A percentile compares a stretch with the other conserved stretches of the same genome.
Evolutionary conservation across 2,329 filamentous ascomycete genomes (phyloP).

Genomic region (Cladobotryum protrusum): DNA sequence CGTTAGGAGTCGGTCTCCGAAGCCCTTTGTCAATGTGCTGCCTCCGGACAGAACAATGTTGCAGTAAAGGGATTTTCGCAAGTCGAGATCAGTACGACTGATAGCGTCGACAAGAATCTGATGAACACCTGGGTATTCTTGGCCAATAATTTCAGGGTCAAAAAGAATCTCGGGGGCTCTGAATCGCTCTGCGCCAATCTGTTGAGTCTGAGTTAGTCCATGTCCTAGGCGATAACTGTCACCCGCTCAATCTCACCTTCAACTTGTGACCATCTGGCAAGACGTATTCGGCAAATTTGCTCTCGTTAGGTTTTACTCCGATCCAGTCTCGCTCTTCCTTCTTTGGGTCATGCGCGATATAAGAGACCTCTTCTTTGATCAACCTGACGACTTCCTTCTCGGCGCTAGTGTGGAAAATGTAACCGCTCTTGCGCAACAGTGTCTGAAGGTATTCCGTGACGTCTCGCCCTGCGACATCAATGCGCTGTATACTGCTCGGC

Average conservation of each 20-base stretch:
- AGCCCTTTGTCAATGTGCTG: slow-evolving; percentile 93
- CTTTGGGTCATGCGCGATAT: slow-evolving; percentile 83
- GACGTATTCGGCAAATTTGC: slow-evolving; percentile 78
- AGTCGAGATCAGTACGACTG: slow-evolving; percentile 87
- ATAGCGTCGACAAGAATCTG: slow-evolving; percentile 98
- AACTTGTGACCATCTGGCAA: slow-evolving; percentile 91
- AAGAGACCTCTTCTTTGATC: slow-evolving; percentile 93
- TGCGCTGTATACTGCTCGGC: slow-evolving; percentile 87
- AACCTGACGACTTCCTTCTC: slow-evolving; percentile 98
- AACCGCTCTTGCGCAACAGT: slow-evolving; percentile 82
- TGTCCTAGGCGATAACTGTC: neutral
- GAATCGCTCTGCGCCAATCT: slow-evolving; percentile 92
- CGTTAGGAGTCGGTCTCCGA: slow-evolving; percentile 83
- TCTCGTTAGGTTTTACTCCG: slow-evolving; percentile 67
- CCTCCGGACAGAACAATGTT: slow-evolving; percentile 97
- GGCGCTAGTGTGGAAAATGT: slow-evolving; percentile 93
- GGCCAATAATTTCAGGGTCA: slow-evolving; percentile 91
- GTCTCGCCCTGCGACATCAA: slow-evolving; percentile 92
- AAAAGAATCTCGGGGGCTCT: slow-evolving; percentile 95
- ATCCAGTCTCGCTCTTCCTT: slow-evolving; percentile 97
- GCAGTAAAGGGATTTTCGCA: slow-evolving; percentile 87
- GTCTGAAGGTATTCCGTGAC: slow-evolving; percentile 94
- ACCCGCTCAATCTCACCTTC: slow-evolving; percentile 50
- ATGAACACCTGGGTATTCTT: slow-evolving; percentile 94
- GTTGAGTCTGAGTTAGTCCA: slow-evolving; percentile 14